Base-by-base conservation (phyloP, 169 alveolate species). In the Cryptosporidium sp. region DNA sequence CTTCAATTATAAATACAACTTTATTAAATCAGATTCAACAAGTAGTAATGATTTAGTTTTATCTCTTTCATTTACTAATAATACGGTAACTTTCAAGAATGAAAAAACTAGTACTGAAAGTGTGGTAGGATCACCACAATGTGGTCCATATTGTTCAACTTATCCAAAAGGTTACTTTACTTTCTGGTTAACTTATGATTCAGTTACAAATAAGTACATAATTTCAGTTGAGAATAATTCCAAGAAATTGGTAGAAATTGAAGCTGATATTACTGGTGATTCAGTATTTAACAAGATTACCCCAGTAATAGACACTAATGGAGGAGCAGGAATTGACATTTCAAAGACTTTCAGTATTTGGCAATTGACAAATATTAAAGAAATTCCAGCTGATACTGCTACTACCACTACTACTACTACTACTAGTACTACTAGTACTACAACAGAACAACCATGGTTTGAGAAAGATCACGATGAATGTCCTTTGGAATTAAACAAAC, bases 81-180 rank as follows among this genome's bases (percentile, higher is more conserved):
- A 73, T 1, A 73, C 86, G 0, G 53, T 73, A 7, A 35, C 35
- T 26, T 58, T 73, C n/a, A 73, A 21, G 58, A 73, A 73, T 42
- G 86, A 73, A 39, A 56, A 53, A 58, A 56, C 86, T 1, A n/a
- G n/a, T 31, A 44, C 23, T 2, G 70, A 73, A 26, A 21, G 16
- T 1, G 29, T 53, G 52, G 86, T 21, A 56, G 86, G 26, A 0
- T 52, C 86, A 1, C 86, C 86, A 4, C 86, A 73, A 33, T 73
- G 86, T 73, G 86, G 86, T 18, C 86, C 86, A 0, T 73, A 73
- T 35, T 73, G 86, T 9, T 73, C 86, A 5, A 73, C 86, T 6
- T 73, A 73, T 56, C 86, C 86, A 56, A 58, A 58, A 6, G 86
- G 86, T 18, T 73, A 33, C 21, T 73, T 73, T 56, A 62, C 86